phyloP scores from a whole-genome alignment of 2,329 filamentous ascomycete genomes.

The Alternaria sp. region DNA sequence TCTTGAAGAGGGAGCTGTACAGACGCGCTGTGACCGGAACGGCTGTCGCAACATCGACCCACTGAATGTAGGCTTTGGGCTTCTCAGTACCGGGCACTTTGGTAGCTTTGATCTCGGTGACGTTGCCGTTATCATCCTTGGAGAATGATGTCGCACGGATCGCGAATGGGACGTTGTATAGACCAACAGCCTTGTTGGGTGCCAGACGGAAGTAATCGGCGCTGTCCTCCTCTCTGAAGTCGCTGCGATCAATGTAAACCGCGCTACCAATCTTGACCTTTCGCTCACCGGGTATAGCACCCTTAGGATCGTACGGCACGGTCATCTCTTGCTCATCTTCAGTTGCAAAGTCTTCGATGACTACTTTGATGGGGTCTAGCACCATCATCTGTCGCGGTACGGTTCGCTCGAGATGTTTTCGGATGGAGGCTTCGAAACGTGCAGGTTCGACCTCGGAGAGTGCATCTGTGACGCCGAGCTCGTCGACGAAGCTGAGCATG shows the following conservation, averaged over 20 bases:
- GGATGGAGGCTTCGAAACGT: constrained; percentile 85
- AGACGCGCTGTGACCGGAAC: constrained; percentile 73
- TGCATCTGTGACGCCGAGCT: constrained; percentile 88
- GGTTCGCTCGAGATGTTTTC: constrained; percentile 85
- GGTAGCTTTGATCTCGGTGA: constrained; percentile 72
- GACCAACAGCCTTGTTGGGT: constrained; percentile 76
- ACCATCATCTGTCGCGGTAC: constrained; percentile 91
- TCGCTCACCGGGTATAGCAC: constrained; percentile 66
- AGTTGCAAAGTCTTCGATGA: constrained; percentile 78
- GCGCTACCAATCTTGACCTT: constrained; percentile 74
- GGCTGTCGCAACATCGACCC: constrained; percentile 77
- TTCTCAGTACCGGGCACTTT: constrained; percentile 74
- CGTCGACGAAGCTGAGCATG: constrained; percentile 87
- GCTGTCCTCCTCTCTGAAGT: constrained; percentile 78
- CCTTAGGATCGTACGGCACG: constrained; percentile 82
- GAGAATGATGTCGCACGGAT: constrained; percentile 74
- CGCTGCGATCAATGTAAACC: constrained; percentile 83
- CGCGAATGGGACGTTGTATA: constrained; percentile 75
- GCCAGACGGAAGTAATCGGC: constrained; percentile 81
- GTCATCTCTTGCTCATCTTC: constrained; percentile 74
- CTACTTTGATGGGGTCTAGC: constrained; percentile 82
- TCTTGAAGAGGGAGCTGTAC: constrained; percentile 86
- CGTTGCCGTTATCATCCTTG: constrained; percentile 71
- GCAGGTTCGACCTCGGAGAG: constrained; percentile 80
- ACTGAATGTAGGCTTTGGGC: constrained; percentile 79